Percentiles rank a stretch among this genome's conserved stretches.
Evolutionary conservation across 1,284 basidiomycete genomes (phyloP).

Genomic region (Ustilago esculenta): DNA sequence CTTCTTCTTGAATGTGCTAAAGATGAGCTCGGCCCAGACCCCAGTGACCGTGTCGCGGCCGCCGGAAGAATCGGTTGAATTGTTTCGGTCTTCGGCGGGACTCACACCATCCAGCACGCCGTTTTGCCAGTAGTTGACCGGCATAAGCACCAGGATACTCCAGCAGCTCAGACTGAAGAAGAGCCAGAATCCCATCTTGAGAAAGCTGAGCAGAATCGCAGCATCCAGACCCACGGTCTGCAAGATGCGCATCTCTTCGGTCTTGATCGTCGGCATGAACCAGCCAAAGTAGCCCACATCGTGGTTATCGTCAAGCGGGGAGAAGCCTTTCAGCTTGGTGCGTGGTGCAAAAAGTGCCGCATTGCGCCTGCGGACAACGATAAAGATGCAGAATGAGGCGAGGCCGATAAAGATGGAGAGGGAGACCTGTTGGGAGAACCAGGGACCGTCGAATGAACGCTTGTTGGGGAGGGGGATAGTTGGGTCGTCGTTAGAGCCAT

Average conservation of each 20-base stretch:
- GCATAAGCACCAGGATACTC: conserved; percentile 67
- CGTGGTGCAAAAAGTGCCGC: conserved; percentile 88
- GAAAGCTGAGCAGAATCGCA: conserved; percentile 91
- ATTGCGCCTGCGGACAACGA: conserved; percentile 84
- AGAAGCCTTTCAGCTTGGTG: conserved; percentile 93
- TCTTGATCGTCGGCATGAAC: conserved; percentile 89
- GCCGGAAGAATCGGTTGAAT: conserved; percentile 19
- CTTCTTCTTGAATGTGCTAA: conserved; percentile 14
- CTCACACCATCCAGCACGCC: conserved; percentile 65
- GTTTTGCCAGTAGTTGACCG: conserved; percentile 64
- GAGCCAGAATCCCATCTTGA: conserved; percentile 91
- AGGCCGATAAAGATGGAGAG: conserved; percentile 83
- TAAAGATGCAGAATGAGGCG: conserved; percentile 84
- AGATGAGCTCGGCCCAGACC: conserved; percentile 32
- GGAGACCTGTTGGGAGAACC: conserved; percentile 88
- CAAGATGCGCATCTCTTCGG: conserved; percentile 90
- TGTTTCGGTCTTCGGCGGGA: conserved; percentile 53
- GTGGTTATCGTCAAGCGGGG: conserved; percentile 78
- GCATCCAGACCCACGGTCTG: conserved; percentile 97
- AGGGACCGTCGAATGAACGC: conserved; percentile 73
- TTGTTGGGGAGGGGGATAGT: conserved; percentile 42
- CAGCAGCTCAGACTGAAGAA: conserved; percentile 80
- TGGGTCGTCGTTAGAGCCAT: conserved; percentile 25
- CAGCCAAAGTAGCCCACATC: conserved; percentile 90
- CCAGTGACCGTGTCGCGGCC: conserved; percentile 12